Conservation (phyloP, 2,329 filamentous ascomycete species). For the Xylaria sp. region DNA sequence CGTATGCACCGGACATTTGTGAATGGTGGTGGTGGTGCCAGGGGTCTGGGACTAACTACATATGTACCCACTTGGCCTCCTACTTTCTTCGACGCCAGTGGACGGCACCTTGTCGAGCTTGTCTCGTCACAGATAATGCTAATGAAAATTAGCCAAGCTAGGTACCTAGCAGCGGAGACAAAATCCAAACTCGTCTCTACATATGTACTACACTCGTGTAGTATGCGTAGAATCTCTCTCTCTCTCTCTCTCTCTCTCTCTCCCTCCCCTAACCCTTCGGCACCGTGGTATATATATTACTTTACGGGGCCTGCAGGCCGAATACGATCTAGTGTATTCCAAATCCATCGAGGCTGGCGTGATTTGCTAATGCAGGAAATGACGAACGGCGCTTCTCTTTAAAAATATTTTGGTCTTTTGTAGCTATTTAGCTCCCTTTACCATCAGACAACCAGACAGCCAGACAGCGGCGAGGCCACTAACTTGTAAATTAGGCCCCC, state of each 20-base stretch:
- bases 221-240: too few relatives aligned
- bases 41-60: constrained; percentile 22
- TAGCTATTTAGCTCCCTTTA: background rate
- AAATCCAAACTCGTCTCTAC: constrained; percentile 14
- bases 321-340: constrained; percentile 14
- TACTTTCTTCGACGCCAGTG: constrained; percentile 12
- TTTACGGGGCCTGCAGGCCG: constrained; percentile 17
- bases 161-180: constrained; percentile 18
- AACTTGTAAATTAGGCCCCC: constrained; percentile 3
- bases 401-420: constrained; percentile 1
- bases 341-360: constrained; percentile 10
- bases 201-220: too few relatives aligned
- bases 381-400: background rate
- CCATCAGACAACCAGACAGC: background rate
- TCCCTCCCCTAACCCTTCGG: constrained; percentile 30
- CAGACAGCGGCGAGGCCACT: background rate
- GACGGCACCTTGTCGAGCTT: constrained; percentile 19
- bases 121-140: constrained; percentile 11
- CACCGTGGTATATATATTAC: constrained; percentile 20
- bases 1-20: constrained; percentile 14
- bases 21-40: constrained; percentile 5
- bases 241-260: too few relatives aligned
- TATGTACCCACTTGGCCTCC: constrained; percentile 27
- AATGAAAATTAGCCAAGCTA: constrained; percentile 15
- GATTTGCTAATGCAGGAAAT: background rate